A percentile compares a stretch with the other conserved stretches of the same genome.
These are phyloP conservation scores for Pyronema domesticum DNA, from an alignment of 495 filamentous ascomycete genomes.

Conservation along the genomic window DNA sequence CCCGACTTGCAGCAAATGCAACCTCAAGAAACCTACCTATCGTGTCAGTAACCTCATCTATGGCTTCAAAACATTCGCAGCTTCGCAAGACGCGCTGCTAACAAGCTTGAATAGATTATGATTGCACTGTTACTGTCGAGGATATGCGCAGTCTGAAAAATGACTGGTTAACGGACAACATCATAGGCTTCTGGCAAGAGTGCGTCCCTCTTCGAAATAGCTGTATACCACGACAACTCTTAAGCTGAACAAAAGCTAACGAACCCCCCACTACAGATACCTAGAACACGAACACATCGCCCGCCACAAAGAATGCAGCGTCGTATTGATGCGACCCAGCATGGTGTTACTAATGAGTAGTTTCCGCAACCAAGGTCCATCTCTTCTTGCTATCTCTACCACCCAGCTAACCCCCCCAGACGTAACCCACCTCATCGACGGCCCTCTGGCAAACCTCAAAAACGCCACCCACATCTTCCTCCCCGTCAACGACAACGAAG, in stretches of 20 bases:
- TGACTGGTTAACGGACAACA: slow-evolving; percentile 96
- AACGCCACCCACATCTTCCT: slow-evolving; percentile 88
- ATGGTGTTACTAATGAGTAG: slow-evolving; percentile 38
- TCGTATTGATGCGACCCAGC: slow-evolving; percentile 77
- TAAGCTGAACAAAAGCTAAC: background rate
- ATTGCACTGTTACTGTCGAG: slow-evolving; percentile 56
- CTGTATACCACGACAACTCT: background rate
- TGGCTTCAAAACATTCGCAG: background rate
- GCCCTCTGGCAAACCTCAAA: slow-evolving; percentile 37
- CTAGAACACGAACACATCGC: slow-evolving; percentile 74
- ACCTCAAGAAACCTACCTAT: slow-evolving; percentile 55
- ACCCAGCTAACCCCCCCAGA: background rate
- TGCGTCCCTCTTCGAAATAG: background rate
- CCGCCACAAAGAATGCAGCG: slow-evolving; percentile 58
- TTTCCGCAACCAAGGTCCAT: background rate
- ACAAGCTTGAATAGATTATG: slow-evolving; percentile 35
- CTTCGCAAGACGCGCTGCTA: background rate
- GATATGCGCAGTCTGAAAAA: slow-evolving; percentile 74
- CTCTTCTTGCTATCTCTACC: background rate
- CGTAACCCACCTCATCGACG: background rate
- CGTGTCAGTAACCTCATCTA: slow-evolving; percentile 36
- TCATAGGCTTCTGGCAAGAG: background rate
- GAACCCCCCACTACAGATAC: slow-evolving; percentile 35
- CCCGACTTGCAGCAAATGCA: slow-evolving; percentile 26
- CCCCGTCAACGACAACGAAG: slow-evolving; percentile 77